A percentile compares a stretch with the other conserved stretches of the same genome.
These are phyloP conservation scores for Whalleya microplaca DNA, from an alignment of 2,329 filamentous ascomycete species.

Conservation along the genomic window DNA sequence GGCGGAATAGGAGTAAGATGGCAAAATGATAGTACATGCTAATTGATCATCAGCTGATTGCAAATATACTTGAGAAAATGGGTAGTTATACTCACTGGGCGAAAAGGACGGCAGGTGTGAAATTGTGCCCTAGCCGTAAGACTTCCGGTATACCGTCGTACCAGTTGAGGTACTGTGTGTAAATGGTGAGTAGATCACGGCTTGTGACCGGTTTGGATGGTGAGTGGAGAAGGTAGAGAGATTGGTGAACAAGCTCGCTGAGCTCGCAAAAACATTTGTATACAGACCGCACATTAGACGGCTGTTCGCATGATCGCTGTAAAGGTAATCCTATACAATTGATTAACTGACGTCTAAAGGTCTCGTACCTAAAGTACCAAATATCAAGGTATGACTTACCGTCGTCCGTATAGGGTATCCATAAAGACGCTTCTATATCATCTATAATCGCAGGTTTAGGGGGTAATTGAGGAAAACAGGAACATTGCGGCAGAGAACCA, in stretches of 20 bases:
- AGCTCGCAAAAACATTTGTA: conserved; percentile 73
- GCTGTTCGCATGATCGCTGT: conserved; percentile 61
- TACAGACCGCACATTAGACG: conserved; percentile 69
- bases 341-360: conserved; percentile 8
- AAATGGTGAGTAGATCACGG: conserved; percentile 64
- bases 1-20: conserved; percentile 74
- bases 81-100: conserved; percentile 63
- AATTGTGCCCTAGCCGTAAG: conserved; percentile 67
- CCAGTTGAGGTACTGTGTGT: conserved; percentile 73
- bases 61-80: not conserved
- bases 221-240: conserved; percentile 72
- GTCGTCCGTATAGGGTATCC: conserved; percentile 62
- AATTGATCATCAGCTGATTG: conserved; percentile 2
- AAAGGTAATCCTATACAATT: conserved; percentile 50
- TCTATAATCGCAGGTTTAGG: conserved; percentile 64
- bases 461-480: conserved; percentile 58
- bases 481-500: conserved; percentile 63
- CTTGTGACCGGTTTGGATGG: conserved; percentile 68
- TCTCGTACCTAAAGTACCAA: not conserved
- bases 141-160: conserved; percentile 69
- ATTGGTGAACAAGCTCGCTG: conserved; percentile 74
- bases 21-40: conserved; percentile 74
- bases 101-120: conserved; percentile 73
- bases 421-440: conserved; percentile 62
- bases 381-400: conserved; percentile 45